Evolutionary conservation across 83 land plant species (phyloP), one percentile per base, ranked within the genome.

Genomic region (Picea abies): DNA sequence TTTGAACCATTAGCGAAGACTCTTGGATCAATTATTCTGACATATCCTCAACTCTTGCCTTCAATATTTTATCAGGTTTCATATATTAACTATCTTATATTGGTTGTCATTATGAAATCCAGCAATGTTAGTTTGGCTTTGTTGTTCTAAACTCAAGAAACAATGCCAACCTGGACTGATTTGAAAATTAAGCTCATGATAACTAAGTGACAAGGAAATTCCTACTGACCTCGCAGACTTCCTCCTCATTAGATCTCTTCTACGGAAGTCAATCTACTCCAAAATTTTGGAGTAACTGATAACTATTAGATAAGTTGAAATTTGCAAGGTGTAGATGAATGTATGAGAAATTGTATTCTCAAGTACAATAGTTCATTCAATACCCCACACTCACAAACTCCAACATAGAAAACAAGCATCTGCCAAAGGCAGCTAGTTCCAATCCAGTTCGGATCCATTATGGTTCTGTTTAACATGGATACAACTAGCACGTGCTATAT

Each of bases 1-100:
- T 95, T 97, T 85, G 91, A 85, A 68, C 97, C 98, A 41, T 90
- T 96, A 72, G 91, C 88, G n/a, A 89, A 87, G 88, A 89, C 98
- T 47, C 65, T 97, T 70, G 98, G 92, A 52, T 83, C 81, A 6
- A 91, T 97, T 47, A 90, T 95, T 93, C 23, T 97, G 49, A 84
- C 82, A 49, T 78, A 87, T 62, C 99, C 98, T 69, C 90, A 84
- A 72, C 85, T 97, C 8, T 56, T 97, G 76, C 94, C 93, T 65
- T 88, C 92, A 41, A 95, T 97, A 64, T 91, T 97, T 58, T 90
- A 79, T 60, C 98, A 97, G 98, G 99, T 97, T 76, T 63, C 12
- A 79, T 44, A 81, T 61, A 3, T 39, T 23, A 32, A n/a, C 11
- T 79, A 15, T 49, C 32, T 79, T 26, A 79, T 9, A 79, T 22